A percentile compares a stretch with the other conserved stretches of the same genome.
Conservation (phyloP, 2,329 filamentous ascomycete species). For the Penicillium palitans region DNA sequence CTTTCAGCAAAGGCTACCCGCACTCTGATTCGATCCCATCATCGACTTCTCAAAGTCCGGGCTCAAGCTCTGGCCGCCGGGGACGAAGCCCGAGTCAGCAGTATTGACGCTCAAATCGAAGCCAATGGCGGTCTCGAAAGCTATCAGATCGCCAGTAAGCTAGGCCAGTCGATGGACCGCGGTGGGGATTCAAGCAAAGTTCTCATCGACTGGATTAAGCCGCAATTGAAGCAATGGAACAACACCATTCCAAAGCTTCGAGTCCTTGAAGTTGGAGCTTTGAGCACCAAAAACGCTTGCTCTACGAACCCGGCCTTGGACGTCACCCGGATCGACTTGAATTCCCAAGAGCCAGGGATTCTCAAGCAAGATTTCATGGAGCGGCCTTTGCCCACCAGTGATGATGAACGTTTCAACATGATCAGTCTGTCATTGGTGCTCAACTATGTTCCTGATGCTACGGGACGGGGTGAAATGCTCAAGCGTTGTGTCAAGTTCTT, state of each 20-base stretch:
- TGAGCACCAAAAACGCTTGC: conserved; percentile 83
- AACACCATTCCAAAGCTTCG: conserved; percentile 46
- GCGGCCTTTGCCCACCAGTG: conserved; percentile 64
- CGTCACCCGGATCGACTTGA: conserved; percentile 82
- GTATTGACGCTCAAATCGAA: conserved; percentile 53
- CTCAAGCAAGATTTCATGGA: conserved; percentile 92
- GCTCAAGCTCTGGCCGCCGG: conserved; percentile 53
- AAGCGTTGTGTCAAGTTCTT: conserved; percentile 72
- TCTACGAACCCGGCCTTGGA: conserved; percentile 70
- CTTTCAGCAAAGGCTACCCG: conserved; percentile 60
- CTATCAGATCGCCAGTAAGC: conserved; percentile 64
- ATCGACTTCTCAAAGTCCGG: conserved; percentile 59
- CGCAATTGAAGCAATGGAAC: conserved; percentile 28
- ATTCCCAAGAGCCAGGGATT: conserved; percentile 77
- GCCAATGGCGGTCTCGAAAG: conserved; percentile 59
- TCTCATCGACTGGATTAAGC: conserved; percentile 59
- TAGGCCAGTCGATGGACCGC: conserved; percentile 60
- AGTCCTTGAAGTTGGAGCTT: conserved; percentile 84
- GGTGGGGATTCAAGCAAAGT: conserved; percentile 65
- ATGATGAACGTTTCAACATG: conserved; percentile 74
- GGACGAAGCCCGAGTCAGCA: conserved; percentile 42
- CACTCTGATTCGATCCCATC: conserved; percentile 60
- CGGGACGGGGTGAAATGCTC: conserved; percentile 80
- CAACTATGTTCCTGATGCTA: conserved; percentile 84
- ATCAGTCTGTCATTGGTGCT: conserved; percentile 90